Evolutionary conservation across 1,284 basidiomycete species (phyloP), one percentile per base, ranked within the genome.

Genomic region (Irpex sp.): DNA sequence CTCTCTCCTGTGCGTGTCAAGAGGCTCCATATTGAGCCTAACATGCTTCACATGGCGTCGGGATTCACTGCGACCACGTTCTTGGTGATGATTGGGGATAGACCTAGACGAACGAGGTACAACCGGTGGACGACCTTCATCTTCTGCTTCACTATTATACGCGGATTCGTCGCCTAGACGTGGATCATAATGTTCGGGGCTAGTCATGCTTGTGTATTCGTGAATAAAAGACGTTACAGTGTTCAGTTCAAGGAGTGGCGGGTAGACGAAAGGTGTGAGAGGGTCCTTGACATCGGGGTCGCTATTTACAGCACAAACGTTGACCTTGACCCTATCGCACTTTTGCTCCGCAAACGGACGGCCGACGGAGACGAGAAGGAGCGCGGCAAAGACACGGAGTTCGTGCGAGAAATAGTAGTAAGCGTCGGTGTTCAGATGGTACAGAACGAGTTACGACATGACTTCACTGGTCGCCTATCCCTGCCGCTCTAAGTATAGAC

Each of bases 151-250:
- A 37, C 54, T 46, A 15, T 49, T 21, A 51, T 58, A 56, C 21
- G 49, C 63, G n/a, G 53, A 57, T 58, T 69, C 66, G 55, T 74
- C 72, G 58, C 73, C 72, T 39, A 73, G 66, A 36, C 72, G 72
- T 15, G 71, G 72, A 60, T 73, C 72, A 60, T 68, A 70, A 26
- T 57, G 61, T 36, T 61, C 31, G 17, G 17, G 17, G 31, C 51
- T 33, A 46, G 21, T 13, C 49, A 54, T 51, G 31, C 17, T 19
- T 17, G 49, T n/a, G 19, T n/a, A 17, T 50, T 8, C 15, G n/a
- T 50, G 39, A 43, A 43, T 43, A 43, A 43, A 43, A 43, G 15
- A 15, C 15, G 15, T 43, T 43, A 43, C 11, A 15, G 39, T 43
- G 39, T 43, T 11, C 39, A 9, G 15, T 15, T 11, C 39, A 43